Base-by-base conservation (phyloP, 176 grass and related monocot genomes). In the Secale cereale region DNA sequence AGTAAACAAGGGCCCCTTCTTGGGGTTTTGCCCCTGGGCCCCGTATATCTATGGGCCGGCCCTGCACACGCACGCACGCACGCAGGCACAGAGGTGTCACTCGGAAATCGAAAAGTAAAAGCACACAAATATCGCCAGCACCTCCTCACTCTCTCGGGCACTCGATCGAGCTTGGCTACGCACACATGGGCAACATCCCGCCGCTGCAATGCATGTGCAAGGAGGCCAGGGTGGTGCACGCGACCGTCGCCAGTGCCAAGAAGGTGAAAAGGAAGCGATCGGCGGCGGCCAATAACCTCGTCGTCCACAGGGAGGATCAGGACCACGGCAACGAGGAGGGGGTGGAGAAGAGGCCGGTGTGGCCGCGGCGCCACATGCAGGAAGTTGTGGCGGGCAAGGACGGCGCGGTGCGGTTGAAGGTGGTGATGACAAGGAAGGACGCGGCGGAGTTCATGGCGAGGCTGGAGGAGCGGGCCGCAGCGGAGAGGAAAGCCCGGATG, bases 351-450 rank as follows among this genome's bases (percentile, higher is more conserved):
- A 52, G 48, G 5, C 15, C 48, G 28, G 52, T 39, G 31, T 78
- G 78, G 83, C 48, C 48, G 48, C 14, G 48, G 48, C 0, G 48
- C 48, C 48, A 0, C 48, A 17, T 52, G 48, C 72, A 31, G 8
- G 78, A 79, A 29, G 77, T 52, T 52, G 78, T 30, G 39, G 14
- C 10, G 88, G 81, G 83, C 48, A 56, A 82, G 26, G 87, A 30
- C 0, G 60, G 27, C 23, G 76, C 39, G 2, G 19, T 84, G 19
- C 87, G 65, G 61, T 43, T 94, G 80, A 91, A 68, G 86, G 79
- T 94, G 37, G 89, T 89, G 92, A 56, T 94, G 86, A 82, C 31
- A 57, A 86, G 75, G 89, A 81, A 86, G 80, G 83, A 91, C 59
- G 89, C 78, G 59, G 84, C 72, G 39, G 86, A 81, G 83, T 65